Percentiles rank a stretch among this genome's conserved stretches.
Conservation (phyloP, 345 rosid species). For the Acer yangbiense region DNA sequence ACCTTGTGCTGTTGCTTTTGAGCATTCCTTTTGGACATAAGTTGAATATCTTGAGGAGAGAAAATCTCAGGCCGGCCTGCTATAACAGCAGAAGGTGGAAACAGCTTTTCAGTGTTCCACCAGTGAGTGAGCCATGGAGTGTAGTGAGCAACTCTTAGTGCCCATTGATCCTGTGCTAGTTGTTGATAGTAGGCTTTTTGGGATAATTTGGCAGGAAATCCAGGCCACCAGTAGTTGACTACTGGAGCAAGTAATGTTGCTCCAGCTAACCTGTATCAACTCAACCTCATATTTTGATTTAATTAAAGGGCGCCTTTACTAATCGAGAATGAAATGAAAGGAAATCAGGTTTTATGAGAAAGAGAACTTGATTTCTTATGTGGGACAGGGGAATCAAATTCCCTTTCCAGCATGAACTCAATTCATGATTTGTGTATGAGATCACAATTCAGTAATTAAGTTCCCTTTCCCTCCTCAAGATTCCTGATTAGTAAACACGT, state of each 20-base stretch:
- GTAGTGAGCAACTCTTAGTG: constrained; percentile 51
- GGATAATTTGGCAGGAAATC: constrained; percentile 44
- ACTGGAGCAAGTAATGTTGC: constrained; percentile 47
- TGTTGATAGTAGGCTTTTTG: constrained; percentile 35
- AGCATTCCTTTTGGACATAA: constrained; percentile 27
- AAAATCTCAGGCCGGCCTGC: constrained; percentile 29
- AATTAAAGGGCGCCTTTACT: neutral
- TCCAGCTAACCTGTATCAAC: constrained; percentile 52
- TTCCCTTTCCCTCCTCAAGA: no score
- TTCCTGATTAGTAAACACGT: no score
- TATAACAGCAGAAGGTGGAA: constrained; percentile 38
- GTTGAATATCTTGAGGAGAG: constrained; percentile 31
- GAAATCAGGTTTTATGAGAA: no score
- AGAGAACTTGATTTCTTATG: no score
- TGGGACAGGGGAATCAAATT: no score
- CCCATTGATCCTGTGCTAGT: constrained; percentile 54
- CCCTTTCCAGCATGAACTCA: no score
- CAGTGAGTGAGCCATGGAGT: constrained; percentile 52
- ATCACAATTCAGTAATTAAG: no score
- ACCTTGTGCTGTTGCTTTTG: constrained; percentile 24
- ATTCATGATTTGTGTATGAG: no score
- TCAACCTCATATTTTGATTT: neutral
- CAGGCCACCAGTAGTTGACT: constrained; percentile 64
- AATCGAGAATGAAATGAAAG: no score
- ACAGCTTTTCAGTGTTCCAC: constrained; percentile 66